A percentile compares a stretch with the other conserved stretches of the same genome.
These are phyloP conservation scores for Xylariaceae sp. DNA, from an alignment of 2,329 filamentous ascomycete genomes.

Conservation along the genomic window DNA sequence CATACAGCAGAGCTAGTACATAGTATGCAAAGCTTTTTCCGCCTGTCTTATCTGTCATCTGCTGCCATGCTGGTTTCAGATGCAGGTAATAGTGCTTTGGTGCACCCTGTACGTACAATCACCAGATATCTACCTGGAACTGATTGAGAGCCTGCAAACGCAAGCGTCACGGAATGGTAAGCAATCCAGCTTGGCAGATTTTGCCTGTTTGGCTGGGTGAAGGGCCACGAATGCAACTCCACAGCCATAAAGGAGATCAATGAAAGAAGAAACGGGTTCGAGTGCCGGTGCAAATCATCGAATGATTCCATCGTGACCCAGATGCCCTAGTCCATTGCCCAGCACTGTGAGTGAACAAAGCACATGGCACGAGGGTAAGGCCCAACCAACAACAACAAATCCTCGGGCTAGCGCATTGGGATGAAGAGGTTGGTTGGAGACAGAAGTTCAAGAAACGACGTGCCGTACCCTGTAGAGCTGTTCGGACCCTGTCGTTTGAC, in stretches of 20 bases:
- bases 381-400: neutral
- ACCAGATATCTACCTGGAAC: neutral
- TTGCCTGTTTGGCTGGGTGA: neutral
- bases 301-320: slow-evolving; percentile 1
- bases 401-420: neutral
- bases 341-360: neutral
- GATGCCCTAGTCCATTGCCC: neutral
- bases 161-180: too few relatives aligned
- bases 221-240: neutral
- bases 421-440: neutral
- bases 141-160: neutral
- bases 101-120: neutral
- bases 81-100: neutral
- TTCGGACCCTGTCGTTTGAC: too few relatives aligned
- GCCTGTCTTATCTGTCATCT: neutral
- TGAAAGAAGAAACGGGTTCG: neutral
- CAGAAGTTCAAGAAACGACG: too few relatives aligned
- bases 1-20: neutral
- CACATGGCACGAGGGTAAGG: neutral
- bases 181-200: neutral
- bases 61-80: neutral
- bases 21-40: neutral
- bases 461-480: too few relatives aligned
- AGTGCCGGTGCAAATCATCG: neutral
- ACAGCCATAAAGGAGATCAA: neutral